A percentile compares a stretch with the other conserved stretches of the same genome.
phyloP scores from a whole-genome alignment of 306 rosid species.

The Quillaja saponaria region DNA sequence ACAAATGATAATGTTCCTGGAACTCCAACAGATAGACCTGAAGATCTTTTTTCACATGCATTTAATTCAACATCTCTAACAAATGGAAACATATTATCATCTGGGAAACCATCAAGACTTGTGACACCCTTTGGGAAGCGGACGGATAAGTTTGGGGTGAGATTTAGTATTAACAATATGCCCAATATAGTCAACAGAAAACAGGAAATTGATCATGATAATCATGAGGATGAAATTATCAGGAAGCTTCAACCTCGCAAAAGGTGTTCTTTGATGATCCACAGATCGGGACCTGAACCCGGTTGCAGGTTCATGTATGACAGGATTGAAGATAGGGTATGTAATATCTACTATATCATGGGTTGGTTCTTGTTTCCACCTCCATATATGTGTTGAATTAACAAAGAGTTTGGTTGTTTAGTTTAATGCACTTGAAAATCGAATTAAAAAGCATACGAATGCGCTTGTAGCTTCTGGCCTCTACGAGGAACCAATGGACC shows the following conservation, averaged over 20 bases:
- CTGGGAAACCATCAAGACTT: constrained; percentile 59
- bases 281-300: constrained; percentile 63
- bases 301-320: constrained; percentile 88
- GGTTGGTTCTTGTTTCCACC: constrained; percentile 19
- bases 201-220: constrained; percentile 43
- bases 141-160: constrained; percentile 65
- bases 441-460: constrained; percentile 57
- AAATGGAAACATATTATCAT: constrained; percentile 52
- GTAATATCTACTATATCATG: constrained; percentile 24
- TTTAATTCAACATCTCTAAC: constrained; percentile 55
- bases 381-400: constrained; percentile 27
- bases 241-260: constrained; percentile 62
- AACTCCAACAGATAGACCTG: constrained; percentile 58
- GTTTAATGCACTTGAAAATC: constrained; percentile 80
- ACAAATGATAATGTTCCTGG: constrained; percentile 49
- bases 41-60: constrained; percentile 39
- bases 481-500: constrained; percentile 79
- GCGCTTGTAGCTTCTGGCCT: constrained; percentile 67
- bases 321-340: constrained; percentile 76
- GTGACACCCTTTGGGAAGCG: constrained; percentile 77
- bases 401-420: constrained; percentile 41
- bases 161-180: constrained; percentile 51
- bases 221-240: constrained; percentile 59
- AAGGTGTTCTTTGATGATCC: constrained; percentile 67
- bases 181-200: constrained; percentile 41